Evolutionary conservation across 805 yeast species (phyloP).

Genomic region (Jamesozyma piceae): DNA sequence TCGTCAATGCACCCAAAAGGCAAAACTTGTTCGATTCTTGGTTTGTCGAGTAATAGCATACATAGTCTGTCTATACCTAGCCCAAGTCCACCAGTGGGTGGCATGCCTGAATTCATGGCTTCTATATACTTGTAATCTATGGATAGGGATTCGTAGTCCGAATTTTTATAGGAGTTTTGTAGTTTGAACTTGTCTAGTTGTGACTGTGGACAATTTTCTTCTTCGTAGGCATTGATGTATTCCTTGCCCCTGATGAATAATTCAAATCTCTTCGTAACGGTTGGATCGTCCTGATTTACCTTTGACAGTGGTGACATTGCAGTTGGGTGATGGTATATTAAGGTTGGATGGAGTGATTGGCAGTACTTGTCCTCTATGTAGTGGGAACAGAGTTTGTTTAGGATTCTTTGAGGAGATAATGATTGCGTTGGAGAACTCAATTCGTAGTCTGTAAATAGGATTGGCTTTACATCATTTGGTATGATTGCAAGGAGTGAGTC

Average conservation of each 20-base stretch:
- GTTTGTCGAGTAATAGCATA: slow-evolving; percentile 60
- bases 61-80: slow-evolving; percentile 83
- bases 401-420: slow-evolving; percentile 45
- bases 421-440: neutral
- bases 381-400: slow-evolving; percentile 52
- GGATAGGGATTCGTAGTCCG: slow-evolving; percentile 49
- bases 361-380: slow-evolving; percentile 59
- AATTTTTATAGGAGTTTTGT: slow-evolving; percentile 38
- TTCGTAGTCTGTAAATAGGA: slow-evolving; percentile 3
- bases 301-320: slow-evolving; percentile 83
- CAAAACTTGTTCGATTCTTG: slow-evolving; percentile 65
- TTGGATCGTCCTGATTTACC: slow-evolving; percentile 34
- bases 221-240: slow-evolving; percentile 89
- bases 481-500: slow-evolving; percentile 6
- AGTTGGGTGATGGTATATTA: slow-evolving; percentile 77
- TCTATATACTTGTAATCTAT: slow-evolving; percentile 57
- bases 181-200: slow-evolving; percentile 55
- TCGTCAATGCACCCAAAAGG: slow-evolving; percentile 68
- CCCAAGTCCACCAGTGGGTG: slow-evolving; percentile 99
- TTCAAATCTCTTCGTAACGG: slow-evolving; percentile 67
- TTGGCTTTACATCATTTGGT: slow-evolving; percentile 6
- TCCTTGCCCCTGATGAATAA: slow-evolving; percentile 73
- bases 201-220: slow-evolving; percentile 76
- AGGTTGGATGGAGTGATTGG: slow-evolving; percentile 42
- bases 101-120: slow-evolving; percentile 85